Percentiles rank a stretch among this genome's conserved stretches.
Evolutionary conservation across 352 stramenopile genomes (phyloP).

Genomic region (Phytophthora uliginosa): DNA sequence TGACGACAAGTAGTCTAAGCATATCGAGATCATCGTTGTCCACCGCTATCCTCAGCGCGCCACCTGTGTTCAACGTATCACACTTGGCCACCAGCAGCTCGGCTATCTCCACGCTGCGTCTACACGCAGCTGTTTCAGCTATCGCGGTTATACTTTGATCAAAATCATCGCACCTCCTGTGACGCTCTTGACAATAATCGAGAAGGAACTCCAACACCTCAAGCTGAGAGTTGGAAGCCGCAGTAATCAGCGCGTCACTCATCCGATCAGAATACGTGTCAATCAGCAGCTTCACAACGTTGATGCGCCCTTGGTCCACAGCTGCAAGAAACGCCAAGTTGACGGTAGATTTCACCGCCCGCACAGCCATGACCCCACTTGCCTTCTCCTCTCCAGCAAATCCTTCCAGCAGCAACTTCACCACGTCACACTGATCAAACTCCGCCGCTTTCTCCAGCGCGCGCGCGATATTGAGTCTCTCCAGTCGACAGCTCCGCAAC

Average conservation of each 20-base stretch:
- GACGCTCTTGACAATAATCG: slow-evolving; percentile 1
- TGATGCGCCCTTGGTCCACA: neutral
- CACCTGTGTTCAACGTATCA: slow-evolving; percentile 8
- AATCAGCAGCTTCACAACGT: slow-evolving; percentile 5
- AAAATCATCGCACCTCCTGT: neutral
- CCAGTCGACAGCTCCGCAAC: neutral
- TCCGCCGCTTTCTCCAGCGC: slow-evolving; percentile 13
- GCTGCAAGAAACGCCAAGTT: slow-evolving; percentile 1
- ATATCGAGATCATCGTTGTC: slow-evolving; percentile 11
- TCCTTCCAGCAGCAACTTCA: slow-evolving; percentile 5
- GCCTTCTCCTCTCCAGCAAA: neutral
- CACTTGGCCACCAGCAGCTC: slow-evolving; percentile 18
- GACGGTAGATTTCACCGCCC: neutral
- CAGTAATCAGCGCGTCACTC: neutral
- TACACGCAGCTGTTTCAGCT: slow-evolving; percentile 6
- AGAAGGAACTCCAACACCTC: slow-evolving; percentile 22
- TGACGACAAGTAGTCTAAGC: slow-evolving; percentile 8
- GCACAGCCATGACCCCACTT: neutral
- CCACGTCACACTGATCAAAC: slow-evolving; percentile 3
- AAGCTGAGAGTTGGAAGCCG: neutral
- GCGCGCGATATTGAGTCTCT: neutral
- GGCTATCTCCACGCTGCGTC: neutral
- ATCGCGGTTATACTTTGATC: slow-evolving; percentile 1
- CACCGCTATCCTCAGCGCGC: slow-evolving; percentile 6
- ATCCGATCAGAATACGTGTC: neutral